phyloP scores from a whole-genome alignment of 306 rosid species.

The Quercus bicolor region DNA sequence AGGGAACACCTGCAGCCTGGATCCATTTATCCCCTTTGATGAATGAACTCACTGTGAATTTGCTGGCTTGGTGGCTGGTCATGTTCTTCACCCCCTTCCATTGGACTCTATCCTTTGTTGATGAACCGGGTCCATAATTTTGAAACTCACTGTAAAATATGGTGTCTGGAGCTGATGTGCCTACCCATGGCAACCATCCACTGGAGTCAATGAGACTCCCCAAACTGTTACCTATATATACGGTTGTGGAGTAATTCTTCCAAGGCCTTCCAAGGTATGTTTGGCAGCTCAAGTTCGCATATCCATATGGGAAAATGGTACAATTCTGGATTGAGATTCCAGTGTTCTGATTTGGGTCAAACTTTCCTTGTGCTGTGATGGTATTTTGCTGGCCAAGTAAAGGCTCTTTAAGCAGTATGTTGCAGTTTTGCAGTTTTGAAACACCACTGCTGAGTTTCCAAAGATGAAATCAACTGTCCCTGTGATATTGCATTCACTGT shows the following conservation, averaged over 20 bases:
- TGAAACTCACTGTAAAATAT: conserved; percentile 65
- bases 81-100: conserved; percentile 71
- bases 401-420: conserved; percentile 49
- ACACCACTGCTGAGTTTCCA: conserved; percentile 60
- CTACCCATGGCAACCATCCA: conserved; percentile 84
- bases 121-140: conserved; percentile 66
- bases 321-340: conserved; percentile 67
- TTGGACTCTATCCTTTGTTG: conserved; percentile 49
- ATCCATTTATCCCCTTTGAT: conserved; percentile 61
- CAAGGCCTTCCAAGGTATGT: conserved; percentile 87
- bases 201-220: conserved; percentile 37
- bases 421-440: conserved; percentile 66
- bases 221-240: conserved; percentile 40
- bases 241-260: conserved; percentile 86
- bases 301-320: conserved; percentile 45
- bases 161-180: conserved; percentile 63
- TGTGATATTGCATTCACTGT: conserved; percentile 55
- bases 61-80: conserved; percentile 30
- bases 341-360: conserved; percentile 75
- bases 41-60: conserved; percentile 49
- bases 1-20: conserved; percentile 33
- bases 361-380: conserved; percentile 79
- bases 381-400: conserved; percentile 64
- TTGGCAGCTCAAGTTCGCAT: conserved; percentile 42
- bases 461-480: conserved; percentile 85